Conservation (phyloP, 2,329 filamentous ascomycete genomes). For the Alternaria dauci region DNA sequence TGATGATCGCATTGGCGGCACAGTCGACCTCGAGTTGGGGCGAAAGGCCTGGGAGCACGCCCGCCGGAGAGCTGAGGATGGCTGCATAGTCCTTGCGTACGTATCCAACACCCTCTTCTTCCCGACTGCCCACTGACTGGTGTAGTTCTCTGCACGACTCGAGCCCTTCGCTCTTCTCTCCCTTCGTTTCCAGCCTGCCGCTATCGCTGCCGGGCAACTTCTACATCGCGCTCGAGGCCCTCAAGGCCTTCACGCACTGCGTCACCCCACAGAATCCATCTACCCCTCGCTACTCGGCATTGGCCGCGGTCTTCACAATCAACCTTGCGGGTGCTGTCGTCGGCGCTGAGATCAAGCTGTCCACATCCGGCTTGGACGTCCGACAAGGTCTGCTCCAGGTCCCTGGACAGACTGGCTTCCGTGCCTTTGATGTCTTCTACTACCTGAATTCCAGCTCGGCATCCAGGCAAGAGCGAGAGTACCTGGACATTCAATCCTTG, state of each 20-base stretch:
- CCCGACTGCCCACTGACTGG: constrained; percentile 19
- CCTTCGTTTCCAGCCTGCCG: constrained; percentile 83
- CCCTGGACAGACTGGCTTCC: constrained; percentile 79
- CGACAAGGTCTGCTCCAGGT: constrained; percentile 80
- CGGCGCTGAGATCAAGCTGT: constrained; percentile 77
- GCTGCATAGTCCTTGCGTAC: constrained; percentile 88
- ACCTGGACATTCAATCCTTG: constrained; percentile 79
- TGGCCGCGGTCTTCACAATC: constrained; percentile 83
- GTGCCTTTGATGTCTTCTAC: constrained; percentile 98
- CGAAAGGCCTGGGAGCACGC: constrained; percentile 95
- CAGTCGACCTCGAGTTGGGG: constrained; percentile 80
- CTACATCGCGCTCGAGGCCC: constrained; percentile 79
- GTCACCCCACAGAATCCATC: constrained; percentile 92
- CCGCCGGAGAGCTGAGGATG: constrained; percentile 90
- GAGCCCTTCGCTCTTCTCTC: constrained; percentile 81
- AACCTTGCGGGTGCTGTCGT: constrained; percentile 82
- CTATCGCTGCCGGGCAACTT: constrained; percentile 78
- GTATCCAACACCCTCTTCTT: constrained; percentile 39
- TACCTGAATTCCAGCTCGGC: constrained; percentile 93
- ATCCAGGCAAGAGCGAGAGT: constrained; percentile 86
- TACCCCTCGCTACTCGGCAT: constrained; percentile 77
- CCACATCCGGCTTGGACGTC: constrained; percentile 88
- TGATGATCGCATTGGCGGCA: constrained; percentile 75
- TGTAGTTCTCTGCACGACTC: constrained; percentile 85
- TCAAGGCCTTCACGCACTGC: constrained; percentile 86